Evolutionary conservation across 2,329 filamentous ascomycete genomes (phyloP).

Genomic region (Aureobasidium subglaciale): DNA sequence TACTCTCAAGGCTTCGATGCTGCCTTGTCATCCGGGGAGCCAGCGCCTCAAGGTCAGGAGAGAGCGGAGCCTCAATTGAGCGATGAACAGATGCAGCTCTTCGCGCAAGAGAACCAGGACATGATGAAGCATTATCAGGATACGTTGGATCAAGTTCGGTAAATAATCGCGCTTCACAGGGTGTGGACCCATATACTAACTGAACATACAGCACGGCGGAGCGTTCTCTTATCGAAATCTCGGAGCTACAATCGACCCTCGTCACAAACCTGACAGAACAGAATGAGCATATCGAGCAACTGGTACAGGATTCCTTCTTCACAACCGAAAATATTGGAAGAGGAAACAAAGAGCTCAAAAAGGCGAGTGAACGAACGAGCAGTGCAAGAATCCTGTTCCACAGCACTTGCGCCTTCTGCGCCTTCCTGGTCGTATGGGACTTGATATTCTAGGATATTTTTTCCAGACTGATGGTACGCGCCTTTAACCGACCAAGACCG

Average conservation of each 20-base stretch:
- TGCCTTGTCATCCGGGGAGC: neutral
- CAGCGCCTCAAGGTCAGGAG: conserved; percentile 7
- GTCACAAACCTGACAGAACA: conserved; percentile 80
- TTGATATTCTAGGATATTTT: conserved; percentile 34
- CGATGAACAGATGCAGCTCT: conserved; percentile 82
- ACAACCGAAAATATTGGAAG: conserved; percentile 81
- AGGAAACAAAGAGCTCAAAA: conserved; percentile 86
- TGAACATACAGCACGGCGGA: conserved; percentile 65
- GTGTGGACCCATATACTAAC: neutral
- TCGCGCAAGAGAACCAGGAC: conserved; percentile 85
- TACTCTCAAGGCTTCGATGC: conserved; percentile 6
- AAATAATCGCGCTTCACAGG: conserved; percentile 33
- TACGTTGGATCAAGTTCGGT: conserved; percentile 91
- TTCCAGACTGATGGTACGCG: neutral
- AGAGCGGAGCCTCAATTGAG: conserved; percentile 14
- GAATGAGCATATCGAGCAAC: conserved; percentile 78
- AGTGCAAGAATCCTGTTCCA: conserved; percentile 45
- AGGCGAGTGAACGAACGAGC: conserved; percentile 55
- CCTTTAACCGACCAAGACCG: neutral
- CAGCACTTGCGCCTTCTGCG: conserved; percentile 39
- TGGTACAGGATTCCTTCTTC: conserved; percentile 73
- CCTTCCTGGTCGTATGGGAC: conserved; percentile 43
- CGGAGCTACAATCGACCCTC: conserved; percentile 82
- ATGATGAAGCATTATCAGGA: conserved; percentile 92
- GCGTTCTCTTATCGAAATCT: conserved; percentile 84